Conservation (phyloP, 768 basidiomycete genomes). For the Pisolithus sp. region DNA sequence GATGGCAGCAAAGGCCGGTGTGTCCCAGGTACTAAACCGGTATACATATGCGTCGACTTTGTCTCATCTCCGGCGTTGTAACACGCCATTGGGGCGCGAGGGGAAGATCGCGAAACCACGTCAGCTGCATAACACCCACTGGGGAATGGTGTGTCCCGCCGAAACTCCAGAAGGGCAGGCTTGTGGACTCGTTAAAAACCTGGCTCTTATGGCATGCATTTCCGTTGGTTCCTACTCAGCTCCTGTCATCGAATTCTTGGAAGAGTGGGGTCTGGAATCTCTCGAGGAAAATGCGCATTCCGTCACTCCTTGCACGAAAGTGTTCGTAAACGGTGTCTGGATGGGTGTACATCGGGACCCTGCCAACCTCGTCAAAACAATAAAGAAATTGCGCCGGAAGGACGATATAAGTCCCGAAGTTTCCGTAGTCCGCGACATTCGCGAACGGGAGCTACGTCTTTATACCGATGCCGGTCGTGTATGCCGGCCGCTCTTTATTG, state of each 20-base stretch:
- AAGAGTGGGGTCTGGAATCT: conserved; percentile 97
- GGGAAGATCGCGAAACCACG: conserved; percentile 99
- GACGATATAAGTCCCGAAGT: conserved; percentile 96
- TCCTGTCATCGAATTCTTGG: conserved; percentile 95
- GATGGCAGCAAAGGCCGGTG: conserved; percentile 96
- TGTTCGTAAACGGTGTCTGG: conserved; percentile 99
- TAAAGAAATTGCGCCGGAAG: conserved; percentile 87
- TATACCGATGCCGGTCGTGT: conserved; percentile 98
- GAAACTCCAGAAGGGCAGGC: conserved; percentile 99
- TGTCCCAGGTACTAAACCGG: conserved; percentile 96
- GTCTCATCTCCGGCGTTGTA: conserved; percentile 95
- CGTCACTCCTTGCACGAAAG: conserved; percentile 81
- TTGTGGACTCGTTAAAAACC: conserved; percentile 97
- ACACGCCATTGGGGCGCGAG: conserved; percentile 96
- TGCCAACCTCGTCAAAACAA: conserved; percentile 83
- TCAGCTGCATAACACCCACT: conserved; percentile 98
- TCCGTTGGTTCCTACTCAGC: conserved; percentile 95
- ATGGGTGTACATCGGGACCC: conserved; percentile 98
- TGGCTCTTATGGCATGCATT: conserved; percentile 95
- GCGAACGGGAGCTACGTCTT: conserved; percentile 88
- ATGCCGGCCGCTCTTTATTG: conserved; percentile 95
- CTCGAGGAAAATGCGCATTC: conserved; percentile 90
- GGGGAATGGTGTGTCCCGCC: conserved; percentile 99
- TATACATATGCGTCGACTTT: conserved; percentile 98
- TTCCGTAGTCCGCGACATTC: conserved; percentile 94